These are phyloP conservation scores for Ganoderma leucocontextum DNA, from an alignment of 1,284 basidiomycete genomes.

Conservation along the genomic window DNA sequence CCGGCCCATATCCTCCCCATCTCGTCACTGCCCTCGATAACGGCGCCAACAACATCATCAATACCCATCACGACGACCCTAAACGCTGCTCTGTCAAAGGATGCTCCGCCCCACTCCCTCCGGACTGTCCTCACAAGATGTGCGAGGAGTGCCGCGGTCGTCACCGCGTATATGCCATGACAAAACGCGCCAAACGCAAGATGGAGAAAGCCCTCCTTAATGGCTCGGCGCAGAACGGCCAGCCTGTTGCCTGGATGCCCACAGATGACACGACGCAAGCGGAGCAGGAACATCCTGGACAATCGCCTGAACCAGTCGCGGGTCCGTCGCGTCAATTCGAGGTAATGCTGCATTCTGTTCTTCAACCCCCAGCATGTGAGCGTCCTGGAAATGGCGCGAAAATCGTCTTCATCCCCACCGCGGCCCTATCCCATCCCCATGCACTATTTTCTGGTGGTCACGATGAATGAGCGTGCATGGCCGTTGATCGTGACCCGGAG, in stretches of 20 bases:
- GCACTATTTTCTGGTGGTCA: not conserved
- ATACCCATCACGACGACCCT: conserved; percentile 6
- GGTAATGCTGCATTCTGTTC: conserved; percentile 6
- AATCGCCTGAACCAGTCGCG: conserved; percentile 20
- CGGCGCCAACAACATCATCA: conserved; percentile 5
- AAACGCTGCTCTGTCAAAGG: conserved; percentile 44
- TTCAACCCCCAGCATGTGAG: not conserved
- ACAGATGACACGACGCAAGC: conserved; percentile 32
- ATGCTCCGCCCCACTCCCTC: conserved; percentile 38
- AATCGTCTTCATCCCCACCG: not conserved
- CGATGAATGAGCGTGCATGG: not conserved
- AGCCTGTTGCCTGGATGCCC: conserved; percentile 42
- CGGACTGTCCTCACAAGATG: conserved; percentile 54
- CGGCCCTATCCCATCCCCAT: not conserved
- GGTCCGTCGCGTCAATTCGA: conserved; percentile 24
- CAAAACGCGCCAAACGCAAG: conserved; percentile 59
- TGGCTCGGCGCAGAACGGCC: conserved; percentile 37
- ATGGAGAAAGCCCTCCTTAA: conserved; percentile 56
- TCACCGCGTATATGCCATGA: conserved; percentile 59
- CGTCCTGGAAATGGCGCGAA: not conserved
- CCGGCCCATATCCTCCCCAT: conserved; percentile 27
- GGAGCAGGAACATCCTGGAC: conserved; percentile 19
- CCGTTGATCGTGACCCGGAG: not conserved
- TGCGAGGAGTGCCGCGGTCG: conserved; percentile 59
- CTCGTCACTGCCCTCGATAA: conserved; percentile 17